Percentiles rank a stretch among this genome's conserved stretches.
Conservation (phyloP, 805 yeast genomes). For the Torulaspora indica region DNA sequence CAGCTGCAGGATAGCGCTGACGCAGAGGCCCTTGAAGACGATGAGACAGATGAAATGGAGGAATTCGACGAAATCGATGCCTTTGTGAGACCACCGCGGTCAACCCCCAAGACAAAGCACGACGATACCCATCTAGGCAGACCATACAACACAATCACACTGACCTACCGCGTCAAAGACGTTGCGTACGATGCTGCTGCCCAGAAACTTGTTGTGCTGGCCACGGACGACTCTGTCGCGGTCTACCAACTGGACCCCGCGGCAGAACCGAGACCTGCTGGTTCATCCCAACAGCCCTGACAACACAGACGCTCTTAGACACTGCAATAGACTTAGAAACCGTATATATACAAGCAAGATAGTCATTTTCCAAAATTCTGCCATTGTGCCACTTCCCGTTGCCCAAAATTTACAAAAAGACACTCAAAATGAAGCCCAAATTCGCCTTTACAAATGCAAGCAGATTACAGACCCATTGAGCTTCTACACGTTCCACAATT, state of each 20-base stretch:
- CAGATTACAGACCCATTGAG: background rate
- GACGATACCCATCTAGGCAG: background rate
- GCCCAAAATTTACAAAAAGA: background rate
- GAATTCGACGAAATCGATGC: slow-evolving; percentile 13
- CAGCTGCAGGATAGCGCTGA: background rate
- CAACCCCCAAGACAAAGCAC: no score
- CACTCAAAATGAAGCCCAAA: background rate
- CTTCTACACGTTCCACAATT: background rate
- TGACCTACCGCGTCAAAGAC: slow-evolving; percentile 14
- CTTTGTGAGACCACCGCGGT: slow-evolving; percentile 3
- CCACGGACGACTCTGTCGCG: slow-evolving; percentile 16
- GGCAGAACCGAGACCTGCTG: background rate
- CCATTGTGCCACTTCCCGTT: background rate
- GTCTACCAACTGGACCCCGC: slow-evolving; percentile 2
- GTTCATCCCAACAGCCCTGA: background rate
- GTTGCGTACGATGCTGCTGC: slow-evolving; percentile 11
- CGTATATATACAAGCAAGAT: background rate
- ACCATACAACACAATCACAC: slow-evolving; percentile 13
- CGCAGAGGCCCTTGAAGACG: slow-evolving; percentile 6
- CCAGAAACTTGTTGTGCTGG: slow-evolving; percentile 12
- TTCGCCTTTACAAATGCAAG: background rate
- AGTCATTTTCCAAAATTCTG: background rate
- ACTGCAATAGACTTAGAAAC: background rate
- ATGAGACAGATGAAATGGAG: slow-evolving; percentile 15
- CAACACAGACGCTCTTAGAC: background rate